Conservation (phyloP, 2,329 filamentous ascomycete genomes). For the Colletotrichum trifolii region DNA sequence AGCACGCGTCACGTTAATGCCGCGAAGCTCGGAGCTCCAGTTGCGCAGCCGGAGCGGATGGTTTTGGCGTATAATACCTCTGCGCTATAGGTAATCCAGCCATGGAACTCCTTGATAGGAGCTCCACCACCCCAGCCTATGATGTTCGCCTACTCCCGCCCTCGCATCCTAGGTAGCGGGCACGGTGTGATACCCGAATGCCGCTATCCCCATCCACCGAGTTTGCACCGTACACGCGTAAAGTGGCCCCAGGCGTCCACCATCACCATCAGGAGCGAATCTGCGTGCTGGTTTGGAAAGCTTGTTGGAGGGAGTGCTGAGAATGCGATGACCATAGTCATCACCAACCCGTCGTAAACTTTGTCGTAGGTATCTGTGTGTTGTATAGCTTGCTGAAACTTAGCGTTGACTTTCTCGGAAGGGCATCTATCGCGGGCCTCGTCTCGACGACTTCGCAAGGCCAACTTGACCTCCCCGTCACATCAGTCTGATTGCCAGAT, state of each 20-base stretch:
- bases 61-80: slow-evolving; percentile 39
- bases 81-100: slow-evolving; percentile 28
- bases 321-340: slow-evolving; percentile 22
- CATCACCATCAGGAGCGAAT: slow-evolving; percentile 17
- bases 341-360: slow-evolving; percentile 29
- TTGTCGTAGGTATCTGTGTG: slow-evolving; percentile 24
- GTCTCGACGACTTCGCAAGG: neutral
- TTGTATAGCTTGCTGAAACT: slow-evolving; percentile 26
- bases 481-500: slow-evolving; percentile 23
- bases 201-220: slow-evolving; percentile 8
- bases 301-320: slow-evolving; percentile 27
- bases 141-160: slow-evolving; percentile 31
- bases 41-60: slow-evolving; percentile 18
- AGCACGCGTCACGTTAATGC: slow-evolving; percentile 43
- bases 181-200: slow-evolving; percentile 12
- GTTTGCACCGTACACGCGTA: slow-evolving; percentile 36
- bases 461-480: slow-evolving; percentile 14
- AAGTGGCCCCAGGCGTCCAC: slow-evolving; percentile 38
- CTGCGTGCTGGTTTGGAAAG: slow-evolving; percentile 19
- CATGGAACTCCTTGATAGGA: slow-evolving; percentile 31
- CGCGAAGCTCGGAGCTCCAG: slow-evolving; percentile 15
- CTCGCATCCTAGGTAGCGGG: slow-evolving; percentile 19
- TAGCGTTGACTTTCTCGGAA: slow-evolving; percentile 26
- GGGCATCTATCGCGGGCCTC: slow-evolving; percentile 22
- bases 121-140: slow-evolving; percentile 15